Evolutionary conservation across 805 yeast genomes (phyloP), one percentile per base, ranked within the genome.

Genomic region (Sugiyamaella marilandica): DNA sequence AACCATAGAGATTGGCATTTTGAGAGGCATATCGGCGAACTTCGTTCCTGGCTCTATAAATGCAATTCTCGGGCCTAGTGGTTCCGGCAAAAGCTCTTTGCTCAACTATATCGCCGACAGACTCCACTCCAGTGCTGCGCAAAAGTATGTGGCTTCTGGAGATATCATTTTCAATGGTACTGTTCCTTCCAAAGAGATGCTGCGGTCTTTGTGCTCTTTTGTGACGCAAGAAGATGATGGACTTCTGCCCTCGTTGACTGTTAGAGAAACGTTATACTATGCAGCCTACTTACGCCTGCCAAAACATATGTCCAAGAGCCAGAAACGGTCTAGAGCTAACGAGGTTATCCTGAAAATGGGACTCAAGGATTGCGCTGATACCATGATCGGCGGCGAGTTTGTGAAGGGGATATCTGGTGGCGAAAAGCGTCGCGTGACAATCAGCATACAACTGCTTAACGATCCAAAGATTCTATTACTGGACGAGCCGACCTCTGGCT

Each of bases 401-500:
- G 69, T 72, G 1, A 83, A 83, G 62, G 89, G 89, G 33, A 79
- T 84, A 9, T 80, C 85, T 49, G 89, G 89, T 21, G 90, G 88
- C 52, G 96, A 89, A 64, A 87, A 86, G 64, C 76, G 96, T 61
- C 74, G 96, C 59, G 84, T 89, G 0, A 83, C 92, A 0, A 87
- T 89, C 66, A 92, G 91, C 1, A 78, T 87, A 43, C 95, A 88
- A 64, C 70, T 89, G 34, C 70, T 89, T 39, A 81, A 83, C 54
- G 81, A 81, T 52, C 92, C 95, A 0, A 81, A 82, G 52, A 74
- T 89, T 36, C 65, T 89, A 34, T 75, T 89, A 47, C 67, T 89
- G 21, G 96, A 89, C 67, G 96, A 89, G 63, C 96, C 96, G 1
- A 89, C 96, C 0, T 86, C 95, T 3, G 96, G 96, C 0, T 73